Conservation (phyloP, 768 basidiomycete species). For the Aureoboletus auriporus region DNA sequence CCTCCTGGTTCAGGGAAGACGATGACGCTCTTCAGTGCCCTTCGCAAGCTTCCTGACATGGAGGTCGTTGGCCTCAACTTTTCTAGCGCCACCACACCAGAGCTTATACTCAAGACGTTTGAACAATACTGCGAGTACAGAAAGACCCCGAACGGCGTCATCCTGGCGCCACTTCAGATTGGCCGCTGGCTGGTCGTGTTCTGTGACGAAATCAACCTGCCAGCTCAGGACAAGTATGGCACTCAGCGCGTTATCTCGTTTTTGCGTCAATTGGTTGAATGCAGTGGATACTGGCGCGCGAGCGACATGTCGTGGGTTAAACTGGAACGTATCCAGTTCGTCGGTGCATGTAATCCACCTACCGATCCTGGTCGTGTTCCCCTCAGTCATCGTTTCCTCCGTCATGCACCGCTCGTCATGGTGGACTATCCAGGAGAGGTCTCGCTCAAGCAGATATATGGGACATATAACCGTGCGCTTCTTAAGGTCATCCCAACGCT, state of each 20-base stretch:
- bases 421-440: constrained; percentile 98
- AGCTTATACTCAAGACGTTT: constrained; percentile 97
- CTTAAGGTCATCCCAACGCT: constrained; percentile 95
- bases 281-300: constrained; percentile 91
- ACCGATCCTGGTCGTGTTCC: constrained; percentile 99
- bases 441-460: constrained; percentile 97
- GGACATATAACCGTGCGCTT: constrained; percentile 93
- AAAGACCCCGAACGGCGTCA: constrained; percentile 97
- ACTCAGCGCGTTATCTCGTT: constrained; percentile 99
- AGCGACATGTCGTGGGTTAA: constrained; percentile 96
- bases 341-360: constrained; percentile 98
- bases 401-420: constrained; percentile 97
- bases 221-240: constrained; percentile 95
- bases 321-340: constrained; percentile 98
- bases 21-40: constrained; percentile 97
- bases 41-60: constrained; percentile 97
- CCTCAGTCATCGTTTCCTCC: constrained; percentile 93
- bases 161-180: constrained; percentile 90
- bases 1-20: constrained; percentile 99
- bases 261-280: constrained; percentile 93
- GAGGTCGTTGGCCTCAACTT: constrained; percentile 99
- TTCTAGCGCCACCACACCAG: constrained; percentile 97
- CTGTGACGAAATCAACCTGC: constrained; percentile 99
- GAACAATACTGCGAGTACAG: constrained; percentile 99
- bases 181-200: constrained; percentile 99